Evolutionary conservation across 495 filamentous ascomycete species (phyloP), one percentile per base, ranked within the genome.

Genomic region (Apodospora peruviana): DNA sequence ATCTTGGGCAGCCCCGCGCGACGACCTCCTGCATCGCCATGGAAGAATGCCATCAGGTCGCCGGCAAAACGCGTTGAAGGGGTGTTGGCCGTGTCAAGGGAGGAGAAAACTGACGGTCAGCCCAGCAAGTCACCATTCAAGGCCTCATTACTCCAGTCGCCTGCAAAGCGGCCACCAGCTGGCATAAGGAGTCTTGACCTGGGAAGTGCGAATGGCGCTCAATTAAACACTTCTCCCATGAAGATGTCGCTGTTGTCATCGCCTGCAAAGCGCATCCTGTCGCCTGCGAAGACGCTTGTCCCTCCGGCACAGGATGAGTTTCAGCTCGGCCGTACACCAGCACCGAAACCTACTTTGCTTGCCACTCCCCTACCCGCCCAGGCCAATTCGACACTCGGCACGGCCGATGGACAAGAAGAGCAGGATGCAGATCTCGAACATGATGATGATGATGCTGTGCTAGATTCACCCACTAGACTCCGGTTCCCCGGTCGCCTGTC

Each of bases 401-500:
- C n/a, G 32, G 21, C 52, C 47, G 41, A 46, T 37, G 23, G 2
- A 7, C n/a, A 23, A 21, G 22, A 37, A 5, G 43, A 46, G 7
- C 50, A 55, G 18, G 55, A 64, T 1, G 23, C 43, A 12, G 29
- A 29, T 12, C 25, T 34, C 18, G 21, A 43, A 0, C 10, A 39
- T 2, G 37, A 39, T 21, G 43, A 47, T 48, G 20, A 57, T 47
- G 39, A 59, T 0, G 46, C 24, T 10, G 32, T 66, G 1, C 54
- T 52, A 2, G 61, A 62, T 18, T 68, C 67, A 0, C 68, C 69
- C 7, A 57, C 61, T 7, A 51, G 57, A 22, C 63, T 70, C 24
- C 44, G 45, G 16, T 80, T 80, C 51, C 68, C 74, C n/a, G 75
- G 74, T 2, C 63, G 75, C 8, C 64, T 78, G 2, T 78, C 77